Conservation (phyloP, 179 eudicot species). For the Pouteria campechiana region DNA sequence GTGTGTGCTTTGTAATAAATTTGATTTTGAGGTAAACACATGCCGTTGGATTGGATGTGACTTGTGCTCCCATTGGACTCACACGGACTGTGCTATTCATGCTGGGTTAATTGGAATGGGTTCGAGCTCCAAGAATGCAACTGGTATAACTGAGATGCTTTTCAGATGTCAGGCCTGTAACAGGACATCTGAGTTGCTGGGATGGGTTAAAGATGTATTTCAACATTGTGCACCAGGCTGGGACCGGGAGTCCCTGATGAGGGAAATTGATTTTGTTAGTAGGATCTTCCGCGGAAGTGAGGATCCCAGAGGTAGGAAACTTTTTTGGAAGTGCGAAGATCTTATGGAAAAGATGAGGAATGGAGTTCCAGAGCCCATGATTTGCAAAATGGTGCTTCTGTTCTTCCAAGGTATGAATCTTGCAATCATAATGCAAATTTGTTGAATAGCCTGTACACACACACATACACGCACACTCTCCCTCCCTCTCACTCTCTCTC, state of each 20-base stretch:
- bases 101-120: slow-evolving; percentile 85
- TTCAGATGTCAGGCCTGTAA: slow-evolving; percentile 88
- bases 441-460: background rate
- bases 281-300: slow-evolving; percentile 91
- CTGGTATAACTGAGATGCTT: slow-evolving; percentile 69
- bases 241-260: slow-evolving; percentile 68
- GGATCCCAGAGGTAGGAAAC: slow-evolving; percentile 79
- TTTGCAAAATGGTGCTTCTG: slow-evolving; percentile 54
- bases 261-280: slow-evolving; percentile 79
- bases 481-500: no score
- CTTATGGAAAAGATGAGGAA: slow-evolving; percentile 69
- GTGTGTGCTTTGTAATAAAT: slow-evolving; percentile 85
- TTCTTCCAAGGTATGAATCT: slow-evolving; percentile 81
- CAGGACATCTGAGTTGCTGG: slow-evolving; percentile 76
- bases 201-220: slow-evolving; percentile 98
- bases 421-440: background rate
- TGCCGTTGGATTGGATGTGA: slow-evolving; percentile 99
- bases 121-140: slow-evolving; percentile 40
- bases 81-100: slow-evolving; percentile 92
- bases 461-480: no score
- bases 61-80: slow-evolving; percentile 88
- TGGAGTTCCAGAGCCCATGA: slow-evolving; percentile 64
- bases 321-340: slow-evolving; percentile 93
- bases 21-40: slow-evolving; percentile 94
- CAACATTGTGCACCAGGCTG: slow-evolving; percentile 81